Base-by-base conservation (phyloP, 441 rosid genomes). In the Populus hybrid region DNA sequence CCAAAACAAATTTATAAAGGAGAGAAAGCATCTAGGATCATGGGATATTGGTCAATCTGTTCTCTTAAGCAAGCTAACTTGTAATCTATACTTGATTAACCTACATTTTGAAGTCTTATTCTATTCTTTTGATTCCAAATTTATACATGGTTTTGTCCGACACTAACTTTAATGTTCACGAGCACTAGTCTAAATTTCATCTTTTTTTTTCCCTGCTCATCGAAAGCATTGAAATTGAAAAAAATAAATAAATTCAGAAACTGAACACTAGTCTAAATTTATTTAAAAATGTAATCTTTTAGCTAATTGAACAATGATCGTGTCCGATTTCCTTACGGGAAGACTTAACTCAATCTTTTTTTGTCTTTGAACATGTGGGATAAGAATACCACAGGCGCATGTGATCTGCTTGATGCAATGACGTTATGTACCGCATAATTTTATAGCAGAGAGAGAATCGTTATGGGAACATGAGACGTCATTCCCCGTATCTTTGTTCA, bases 401-500 rank as follows among this genome's bases (percentile, higher is more conserved):
- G 79, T 81, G 81, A 78, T 30, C 36, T 68, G 8, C 69, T 36
- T 74, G 24, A n/a, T 57, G 6, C 35, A 1, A 6, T 20, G 38
- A 32, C 23, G 1, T 6, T 6, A n/a, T n/a, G 11, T 35, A n/a
- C 23, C 50, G 16, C 26, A 57, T 14, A 53, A 1, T n/a, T 66
- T 16, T 18, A 23, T 7, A 38, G 20, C 21, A 26, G 36, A 11
- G 10, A 65, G 70, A 69, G 69, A 69, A 68, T 2, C 69, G 6
- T 46, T n/a, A 59, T 59, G 82, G 73, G 66, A 76, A 81, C 84
- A 81, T 66, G 40, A 66, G 9, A 67, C 78, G 42, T 67, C 77
- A 67, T 74, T 78, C 67, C 59, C 80, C 74, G 63, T 71, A 81
- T 84, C 77, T 67, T 78, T 81, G 78, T 38, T 74, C 69, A 8